Evolutionary conservation across 2,329 filamentous ascomycete species (phyloP).

Genomic region (Aureobasidium subglaciale): DNA sequence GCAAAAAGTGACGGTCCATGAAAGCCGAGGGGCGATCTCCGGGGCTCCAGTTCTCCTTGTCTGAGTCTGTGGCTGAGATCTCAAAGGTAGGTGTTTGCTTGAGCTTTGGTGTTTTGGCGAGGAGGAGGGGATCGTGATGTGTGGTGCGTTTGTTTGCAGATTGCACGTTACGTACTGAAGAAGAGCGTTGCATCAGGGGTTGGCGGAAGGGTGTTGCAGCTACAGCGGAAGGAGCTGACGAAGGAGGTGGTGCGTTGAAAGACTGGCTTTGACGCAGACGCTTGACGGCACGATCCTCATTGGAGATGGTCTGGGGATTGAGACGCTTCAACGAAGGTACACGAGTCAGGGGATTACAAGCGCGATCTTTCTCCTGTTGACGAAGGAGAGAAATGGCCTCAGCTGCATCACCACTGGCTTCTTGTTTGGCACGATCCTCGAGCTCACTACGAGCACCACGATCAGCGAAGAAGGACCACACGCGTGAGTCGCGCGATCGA

Average conservation of each 20-base stretch:
- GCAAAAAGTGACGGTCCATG: constrained; percentile 28
- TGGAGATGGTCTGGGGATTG: constrained; percentile 3
- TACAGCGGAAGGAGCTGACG: constrained; percentile 8
- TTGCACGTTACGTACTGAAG: constrained; percentile 28
- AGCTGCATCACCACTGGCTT: constrained; percentile 69
- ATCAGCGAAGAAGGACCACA: constrained; percentile 88
- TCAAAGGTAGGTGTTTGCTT: constrained; percentile 34
- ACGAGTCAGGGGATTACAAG: background rate
- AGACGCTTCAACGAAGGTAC: constrained; percentile 9
- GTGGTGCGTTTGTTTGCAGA: constrained; percentile 3
- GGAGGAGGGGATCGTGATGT: background rate
- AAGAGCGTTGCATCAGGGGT: constrained; percentile 26
- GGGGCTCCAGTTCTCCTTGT: constrained; percentile 89
- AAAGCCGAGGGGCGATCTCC: constrained; percentile 10
- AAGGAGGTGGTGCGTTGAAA: constrained; percentile 3
- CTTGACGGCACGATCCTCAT: constrained; percentile 3
- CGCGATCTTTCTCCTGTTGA: constrained; percentile 12
- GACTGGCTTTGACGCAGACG: constrained; percentile 10
- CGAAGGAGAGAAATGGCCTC: constrained; percentile 54
- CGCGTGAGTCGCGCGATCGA: constrained; percentile 75
- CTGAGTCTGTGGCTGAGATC: constrained; percentile 63
- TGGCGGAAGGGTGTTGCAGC: constrained; percentile 21
- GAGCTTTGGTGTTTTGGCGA: constrained; percentile 17
- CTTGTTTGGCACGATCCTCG: constrained; percentile 72
- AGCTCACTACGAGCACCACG: constrained; percentile 71